Base-by-base conservation (phyloP, 116 monocot species). In the Phalaenopsis hybrid region DNA sequence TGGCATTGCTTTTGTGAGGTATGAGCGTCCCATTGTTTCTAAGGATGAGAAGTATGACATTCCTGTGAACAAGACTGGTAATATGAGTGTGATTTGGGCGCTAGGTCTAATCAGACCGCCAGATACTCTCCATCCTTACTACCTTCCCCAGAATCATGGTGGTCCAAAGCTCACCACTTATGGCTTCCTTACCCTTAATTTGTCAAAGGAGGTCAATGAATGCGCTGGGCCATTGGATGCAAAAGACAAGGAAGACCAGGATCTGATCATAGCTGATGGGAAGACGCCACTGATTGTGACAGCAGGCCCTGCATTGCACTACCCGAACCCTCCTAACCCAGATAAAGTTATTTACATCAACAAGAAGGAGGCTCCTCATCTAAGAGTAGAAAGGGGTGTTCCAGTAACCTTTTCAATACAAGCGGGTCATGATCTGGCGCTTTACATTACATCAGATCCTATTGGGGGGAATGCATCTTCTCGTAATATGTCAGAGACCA, bases 301-400 rank as follows among this genome's bases (percentile, higher is more conserved):
- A 20, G 78, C 91, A 3, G 94, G 91, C 6, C 97, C 84, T 4
- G 91, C 97, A 8, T 21, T 93, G 70, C 91, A 88, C 65, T 97
- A 97, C 83, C 97, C 97, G 1, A 94, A 97, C 57, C 97, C 94
- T 69, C 97, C 97, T 31, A 90, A 88, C 67, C 97, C 97, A 23
- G 78, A 82, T 9, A 94, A 92, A 82, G 94, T 94, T 23, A 82
- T 97, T 57, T 97, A 94, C 70, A 85, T 97, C 50, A 97, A 97
- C 81, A 97, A 97, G 85, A 97, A 94, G 82, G 94, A 97, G 82
- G 90, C 94, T 65, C 97, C 94, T 18, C 25, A 89, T 44, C 84
- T 94, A 81, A 88, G 87, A 79, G 93, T 97, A 49, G 97, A 97
- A 80, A 88, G 97, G 68, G 97, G 97, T 33, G 97, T 94, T 43